Evolutionary conservation across 495 filamentous ascomycete species (phyloP).

Genomic region (Aspergillus panamensis): DNA sequence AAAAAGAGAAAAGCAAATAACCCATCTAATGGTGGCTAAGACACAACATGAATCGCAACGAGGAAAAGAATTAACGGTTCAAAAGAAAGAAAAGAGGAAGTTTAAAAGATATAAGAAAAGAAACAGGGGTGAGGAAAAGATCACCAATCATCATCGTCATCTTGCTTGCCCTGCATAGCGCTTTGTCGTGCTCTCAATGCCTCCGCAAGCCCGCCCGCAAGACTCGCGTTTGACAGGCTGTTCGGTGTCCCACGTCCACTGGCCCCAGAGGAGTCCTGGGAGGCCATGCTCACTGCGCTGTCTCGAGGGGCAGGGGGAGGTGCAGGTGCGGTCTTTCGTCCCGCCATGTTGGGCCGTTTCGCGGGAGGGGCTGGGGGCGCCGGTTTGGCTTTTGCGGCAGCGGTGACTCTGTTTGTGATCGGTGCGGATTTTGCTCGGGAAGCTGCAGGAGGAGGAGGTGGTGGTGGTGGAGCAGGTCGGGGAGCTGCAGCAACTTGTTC

Average conservation of each 20-base stretch:
- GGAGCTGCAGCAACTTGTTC: conserved; percentile 54
- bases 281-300: conserved; percentile 69
- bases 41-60: conserved; percentile 5
- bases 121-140: conserved; percentile 28
- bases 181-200: conserved; percentile 71
- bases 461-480: conserved; percentile 53
- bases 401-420: conserved; percentile 43
- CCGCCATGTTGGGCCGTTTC: conserved; percentile 70
- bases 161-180: conserved; percentile 61
- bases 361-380: conserved; percentile 77
- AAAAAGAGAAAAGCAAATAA: conserved; percentile 9
- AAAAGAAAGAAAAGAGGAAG: conserved; percentile 13
- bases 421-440: conserved; percentile 47
- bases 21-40: conserved; percentile 13
- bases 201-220: conserved; percentile 83
- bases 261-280: conserved; percentile 55
- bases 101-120: conserved; percentile 21
- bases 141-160: conserved; percentile 57
- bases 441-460: conserved; percentile 60
- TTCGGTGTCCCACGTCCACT: conserved; percentile 67
- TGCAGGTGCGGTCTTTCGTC: conserved; percentile 62
- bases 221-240: conserved; percentile 61
- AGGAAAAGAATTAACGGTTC: too few species aligned
- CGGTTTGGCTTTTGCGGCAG: conserved; percentile 63
- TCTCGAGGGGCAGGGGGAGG: conserved; percentile 62